Percentiles rank a stretch among this genome's conserved stretches.
Conservation (phyloP, 257 asterid species). For the Dorcoceras hygrometricum region DNA sequence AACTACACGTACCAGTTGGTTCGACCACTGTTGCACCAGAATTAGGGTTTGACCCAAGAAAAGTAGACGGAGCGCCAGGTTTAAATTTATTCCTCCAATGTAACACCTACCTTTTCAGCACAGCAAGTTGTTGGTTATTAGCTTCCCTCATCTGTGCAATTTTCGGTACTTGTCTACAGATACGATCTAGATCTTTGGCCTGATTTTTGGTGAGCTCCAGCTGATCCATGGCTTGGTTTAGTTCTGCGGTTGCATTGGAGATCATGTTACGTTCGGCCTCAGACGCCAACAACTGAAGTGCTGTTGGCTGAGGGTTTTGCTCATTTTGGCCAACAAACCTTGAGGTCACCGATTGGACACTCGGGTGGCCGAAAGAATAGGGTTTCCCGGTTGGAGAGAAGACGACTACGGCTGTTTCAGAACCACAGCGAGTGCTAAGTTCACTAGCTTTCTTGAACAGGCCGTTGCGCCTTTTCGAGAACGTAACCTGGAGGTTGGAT, state of each 20-base stretch:
- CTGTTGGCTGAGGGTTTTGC: too few relatives aligned
- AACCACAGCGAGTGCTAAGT: neutral
- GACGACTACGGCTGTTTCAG: neutral
- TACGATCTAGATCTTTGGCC: neutral
- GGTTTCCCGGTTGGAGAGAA: neutral
- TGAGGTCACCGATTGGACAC: neutral
- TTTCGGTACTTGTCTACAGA: too few relatives aligned
- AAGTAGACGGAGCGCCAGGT: neutral
- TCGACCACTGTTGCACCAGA: too few relatives aligned
- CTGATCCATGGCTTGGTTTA: neutral
- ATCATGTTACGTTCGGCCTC: neutral
- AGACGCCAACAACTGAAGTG: too few relatives aligned
- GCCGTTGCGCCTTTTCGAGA: neutral
- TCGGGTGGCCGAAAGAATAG: neutral
- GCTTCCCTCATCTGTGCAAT: neutral
- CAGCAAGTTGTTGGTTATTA: neutral
- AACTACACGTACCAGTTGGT: too few relatives aligned
- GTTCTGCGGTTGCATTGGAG: neutral
- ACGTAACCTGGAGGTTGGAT: neutral
- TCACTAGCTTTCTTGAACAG: neutral
- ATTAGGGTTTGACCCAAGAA: neutral
- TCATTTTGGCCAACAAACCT: neutral
- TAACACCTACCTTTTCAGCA: neutral
- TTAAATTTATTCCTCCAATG: neutral
- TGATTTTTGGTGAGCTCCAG: neutral